phyloP scores from a whole-genome alignment of 2,329 filamentous ascomycete species.

The Penicillium sp. region DNA sequence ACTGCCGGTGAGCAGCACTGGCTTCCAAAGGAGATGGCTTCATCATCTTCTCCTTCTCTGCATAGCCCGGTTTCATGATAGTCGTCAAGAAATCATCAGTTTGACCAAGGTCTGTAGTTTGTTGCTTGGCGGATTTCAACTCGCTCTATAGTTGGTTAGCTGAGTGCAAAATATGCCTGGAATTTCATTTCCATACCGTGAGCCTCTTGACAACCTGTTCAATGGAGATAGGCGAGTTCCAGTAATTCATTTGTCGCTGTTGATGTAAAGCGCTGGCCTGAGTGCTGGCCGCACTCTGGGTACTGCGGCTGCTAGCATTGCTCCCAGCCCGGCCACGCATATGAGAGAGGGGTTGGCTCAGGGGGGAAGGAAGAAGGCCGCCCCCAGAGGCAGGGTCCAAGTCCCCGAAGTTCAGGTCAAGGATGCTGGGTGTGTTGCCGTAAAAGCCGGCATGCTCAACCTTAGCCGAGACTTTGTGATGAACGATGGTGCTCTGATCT shows the following conservation, averaged over 20 bases:
- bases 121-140: conserved; percentile 84
- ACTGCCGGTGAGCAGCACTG: conserved; percentile 45
- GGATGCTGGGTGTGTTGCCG: conserved; percentile 67
- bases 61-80: conserved; percentile 71
- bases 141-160: conserved; percentile 65
- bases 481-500: conserved; percentile 96
- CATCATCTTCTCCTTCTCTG: conserved; percentile 48
- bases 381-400: conserved; percentile 76
- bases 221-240: conserved; percentile 85
- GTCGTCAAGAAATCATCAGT: conserved; percentile 79
- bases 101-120: conserved; percentile 80
- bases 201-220: conserved; percentile 91
- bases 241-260: conserved; percentile 76
- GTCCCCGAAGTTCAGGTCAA: conserved; percentile 91
- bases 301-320: conserved; percentile 62
- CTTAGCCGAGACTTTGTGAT: conserved; percentile 96
- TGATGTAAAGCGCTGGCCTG: conserved; percentile 64
- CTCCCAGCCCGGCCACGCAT: conserved; percentile 70
- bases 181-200: conserved; percentile 56
- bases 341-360: conserved; percentile 64
- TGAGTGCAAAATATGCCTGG: conserved; percentile 22
- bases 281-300: conserved; percentile 56
- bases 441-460: conserved; percentile 92
- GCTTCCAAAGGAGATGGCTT: conserved; percentile 50
- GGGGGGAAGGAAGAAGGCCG: conserved; percentile 68